Percentiles rank a stretch among this genome's conserved stretches.
These are phyloP conservation scores for Erysimum pusillum DNA, from an alignment of 441 rosid species.

Conservation along the genomic window DNA sequence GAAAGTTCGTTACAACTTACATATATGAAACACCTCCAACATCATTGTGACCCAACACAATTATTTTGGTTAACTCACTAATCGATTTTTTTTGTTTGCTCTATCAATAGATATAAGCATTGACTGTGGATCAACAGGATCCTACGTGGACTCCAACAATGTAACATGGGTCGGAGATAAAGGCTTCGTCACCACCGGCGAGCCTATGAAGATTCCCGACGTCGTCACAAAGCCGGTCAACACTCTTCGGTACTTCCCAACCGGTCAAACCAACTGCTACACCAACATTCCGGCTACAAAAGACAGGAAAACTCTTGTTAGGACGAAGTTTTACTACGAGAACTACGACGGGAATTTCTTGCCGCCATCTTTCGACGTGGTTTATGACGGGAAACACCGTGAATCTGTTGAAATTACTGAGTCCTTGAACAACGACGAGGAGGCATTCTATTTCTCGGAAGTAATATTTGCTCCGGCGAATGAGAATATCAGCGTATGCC, in stretches of 20 bases:
- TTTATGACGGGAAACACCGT: constrained; percentile 61
- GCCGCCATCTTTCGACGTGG: constrained; percentile 59
- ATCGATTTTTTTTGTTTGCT: background rate
- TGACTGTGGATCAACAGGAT: constrained; percentile 58
- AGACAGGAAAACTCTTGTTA: constrained; percentile 47
- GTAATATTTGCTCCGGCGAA: constrained; percentile 43
- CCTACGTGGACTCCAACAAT: constrained; percentile 39
- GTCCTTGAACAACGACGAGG: constrained; percentile 32
- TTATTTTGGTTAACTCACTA: background rate
- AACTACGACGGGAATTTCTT: constrained; percentile 58
- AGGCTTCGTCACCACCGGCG: constrained; percentile 41
- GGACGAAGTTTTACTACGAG: constrained; percentile 42
- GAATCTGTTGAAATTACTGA: constrained; percentile 46
- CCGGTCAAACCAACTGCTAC: constrained; percentile 62
- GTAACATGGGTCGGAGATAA: constrained; percentile 60
- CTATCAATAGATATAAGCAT: constrained; percentile 43
- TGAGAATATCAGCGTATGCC: constrained; percentile 50
- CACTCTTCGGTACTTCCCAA: constrained; percentile 58
- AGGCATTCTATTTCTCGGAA: constrained; percentile 42
- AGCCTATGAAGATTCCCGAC: constrained; percentile 16
- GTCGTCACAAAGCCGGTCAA: constrained; percentile 44
- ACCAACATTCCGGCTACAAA: constrained; percentile 24
- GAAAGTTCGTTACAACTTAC: constrained; percentile 2
- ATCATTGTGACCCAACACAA: background rate
- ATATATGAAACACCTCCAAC: background rate